phyloP scores from a whole-genome alignment of 371 early-diverging fungal genomes.

The Mortierella sp. region DNA sequence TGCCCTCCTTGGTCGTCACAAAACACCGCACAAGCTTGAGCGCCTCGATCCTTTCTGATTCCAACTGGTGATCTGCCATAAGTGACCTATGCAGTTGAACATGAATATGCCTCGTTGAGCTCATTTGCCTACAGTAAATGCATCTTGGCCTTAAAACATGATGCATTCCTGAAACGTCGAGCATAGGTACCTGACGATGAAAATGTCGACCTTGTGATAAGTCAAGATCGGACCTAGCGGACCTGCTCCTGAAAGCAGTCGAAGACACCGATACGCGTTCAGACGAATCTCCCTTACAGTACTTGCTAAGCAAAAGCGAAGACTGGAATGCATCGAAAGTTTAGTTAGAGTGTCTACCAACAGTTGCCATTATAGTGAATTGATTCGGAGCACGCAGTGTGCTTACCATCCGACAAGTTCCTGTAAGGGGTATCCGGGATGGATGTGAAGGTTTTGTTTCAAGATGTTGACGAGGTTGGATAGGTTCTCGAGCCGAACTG shows the following conservation, averaged over 20 bases:
- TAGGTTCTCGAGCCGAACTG: constrained; percentile 46
- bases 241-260: constrained; percentile 45
- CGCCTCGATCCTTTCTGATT: constrained; percentile 84
- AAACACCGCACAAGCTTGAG: constrained; percentile 78
- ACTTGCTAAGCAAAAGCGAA: constrained; percentile 69
- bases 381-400: not conserved
- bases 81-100: constrained; percentile 25
- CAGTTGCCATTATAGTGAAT: no score
- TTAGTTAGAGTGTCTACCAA: not conserved
- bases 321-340: constrained; percentile 41
- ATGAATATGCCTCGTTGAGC: not conserved
- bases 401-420: constrained; percentile 49
- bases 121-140: not conserved
- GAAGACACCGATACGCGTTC: constrained; percentile 57
- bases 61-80: constrained; percentile 57
- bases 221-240: constrained; percentile 40
- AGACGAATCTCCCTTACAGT: constrained; percentile 66
- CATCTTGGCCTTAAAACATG: not conserved
- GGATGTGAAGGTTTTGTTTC: constrained; percentile 46
- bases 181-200: constrained; percentile 42
- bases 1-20: constrained; percentile 68
- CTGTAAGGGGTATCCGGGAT: constrained; percentile 52
- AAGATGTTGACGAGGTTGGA: constrained; percentile 46
- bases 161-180: not conserved
- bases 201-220: constrained; percentile 34